Evolutionary conservation across 2,329 filamentous ascomycete species (phyloP).

Genomic region (Pseudovirgaria hyperparasitica): DNA sequence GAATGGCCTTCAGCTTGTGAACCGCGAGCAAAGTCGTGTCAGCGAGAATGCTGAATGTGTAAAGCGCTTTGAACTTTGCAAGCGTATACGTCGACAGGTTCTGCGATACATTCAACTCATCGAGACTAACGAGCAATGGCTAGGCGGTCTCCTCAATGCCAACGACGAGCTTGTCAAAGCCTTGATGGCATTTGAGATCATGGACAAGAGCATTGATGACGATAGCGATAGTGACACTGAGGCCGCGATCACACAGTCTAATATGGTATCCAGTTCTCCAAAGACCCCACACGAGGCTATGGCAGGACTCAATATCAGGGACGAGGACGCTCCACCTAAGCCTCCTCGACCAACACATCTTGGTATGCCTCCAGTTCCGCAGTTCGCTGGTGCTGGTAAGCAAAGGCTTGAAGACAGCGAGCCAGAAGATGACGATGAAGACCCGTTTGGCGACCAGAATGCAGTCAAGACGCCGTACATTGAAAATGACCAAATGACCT

Average conservation of each 20-base stretch:
- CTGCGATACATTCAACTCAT: constrained; percentile 87
- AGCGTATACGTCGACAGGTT: constrained; percentile 70
- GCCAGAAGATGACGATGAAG: constrained; percentile 49
- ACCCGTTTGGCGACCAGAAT: constrained; percentile 77
- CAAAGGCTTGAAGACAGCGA: constrained; percentile 39
- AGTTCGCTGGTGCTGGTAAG: constrained; percentile 15
- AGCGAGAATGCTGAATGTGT: constrained; percentile 70
- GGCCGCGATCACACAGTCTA: constrained; percentile 25
- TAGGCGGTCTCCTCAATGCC: constrained; percentile 80
- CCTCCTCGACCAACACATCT: constrained; percentile 34
- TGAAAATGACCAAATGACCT: constrained; percentile 26
- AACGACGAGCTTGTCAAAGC: constrained; percentile 94
- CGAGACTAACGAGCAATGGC: constrained; percentile 71
- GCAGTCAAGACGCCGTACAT: constrained; percentile 45
- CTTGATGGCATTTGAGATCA: constrained; percentile 86
- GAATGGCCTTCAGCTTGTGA: constrained; percentile 80
- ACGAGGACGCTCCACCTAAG: constrained; percentile 32
- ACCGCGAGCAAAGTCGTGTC: constrained; percentile 76
- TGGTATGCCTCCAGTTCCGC: constrained; percentile 18
- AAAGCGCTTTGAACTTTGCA: constrained; percentile 73
- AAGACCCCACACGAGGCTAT: constrained; percentile 24
- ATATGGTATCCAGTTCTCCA: constrained; percentile 4
- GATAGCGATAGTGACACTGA: constrained; percentile 51
- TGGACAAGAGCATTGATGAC: constrained; percentile 73
- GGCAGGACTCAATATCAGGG: constrained; percentile 30